phyloP scores from a whole-genome alignment of 345 rosid genomes.

The Ceriops decandra region DNA sequence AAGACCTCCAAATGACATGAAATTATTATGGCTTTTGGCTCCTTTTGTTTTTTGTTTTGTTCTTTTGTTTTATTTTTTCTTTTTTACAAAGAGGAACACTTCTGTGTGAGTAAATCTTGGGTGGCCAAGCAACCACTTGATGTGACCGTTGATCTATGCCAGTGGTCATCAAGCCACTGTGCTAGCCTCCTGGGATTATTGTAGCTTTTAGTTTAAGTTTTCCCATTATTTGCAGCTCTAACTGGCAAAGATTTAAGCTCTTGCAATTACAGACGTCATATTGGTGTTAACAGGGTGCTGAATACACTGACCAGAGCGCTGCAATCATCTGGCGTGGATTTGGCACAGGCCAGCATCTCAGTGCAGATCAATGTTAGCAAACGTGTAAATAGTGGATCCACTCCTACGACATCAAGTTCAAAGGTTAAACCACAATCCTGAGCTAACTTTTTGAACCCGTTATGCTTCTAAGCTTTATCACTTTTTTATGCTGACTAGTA shows the following conservation, averaged over 20 bases:
- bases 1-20: too few relatives aligned
- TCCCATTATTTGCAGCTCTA: background rate
- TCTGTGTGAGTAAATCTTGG: too few relatives aligned
- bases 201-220: background rate
- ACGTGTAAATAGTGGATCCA: conserved; percentile 25
- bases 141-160: too few relatives aligned
- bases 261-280: too few relatives aligned
- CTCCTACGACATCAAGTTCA: conserved; percentile 27
- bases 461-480: background rate
- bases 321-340: conserved; percentile 63
- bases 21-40: too few relatives aligned
- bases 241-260: too few relatives aligned
- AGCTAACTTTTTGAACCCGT: background rate
- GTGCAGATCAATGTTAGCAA: conserved; percentile 65
- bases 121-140: too few relatives aligned
- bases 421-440: conserved; percentile 37
- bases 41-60: too few relatives aligned
- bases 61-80: too few relatives aligned
- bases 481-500: background rate
- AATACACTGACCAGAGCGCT: conserved; percentile 51
- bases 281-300: conserved; percentile 43
- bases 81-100: too few relatives aligned
- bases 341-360: conserved; percentile 56
- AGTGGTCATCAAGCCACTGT: too few relatives aligned
- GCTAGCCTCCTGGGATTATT: background rate